These are phyloP conservation scores for Fusarium protoensiforme DNA, from an alignment of 2,329 filamentous ascomycete genomes.

Conservation along the genomic window DNA sequence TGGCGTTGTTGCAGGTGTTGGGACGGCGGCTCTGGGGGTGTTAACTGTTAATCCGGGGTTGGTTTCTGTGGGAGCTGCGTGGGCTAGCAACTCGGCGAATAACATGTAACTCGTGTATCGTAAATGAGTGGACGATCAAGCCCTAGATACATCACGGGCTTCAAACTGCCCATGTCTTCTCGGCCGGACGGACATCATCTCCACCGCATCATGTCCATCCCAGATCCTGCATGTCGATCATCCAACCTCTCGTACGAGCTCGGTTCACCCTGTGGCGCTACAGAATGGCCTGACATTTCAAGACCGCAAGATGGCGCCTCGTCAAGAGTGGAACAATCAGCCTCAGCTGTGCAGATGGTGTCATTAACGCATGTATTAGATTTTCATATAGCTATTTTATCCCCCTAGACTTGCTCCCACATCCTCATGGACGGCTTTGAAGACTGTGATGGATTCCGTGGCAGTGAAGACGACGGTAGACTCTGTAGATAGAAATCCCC, in stretches of 20 bases:
- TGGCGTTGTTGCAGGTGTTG: neutral
- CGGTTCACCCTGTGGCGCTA: neutral
- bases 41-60: neutral
- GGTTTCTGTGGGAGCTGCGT: neutral
- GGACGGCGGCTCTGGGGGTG: neutral
- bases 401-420: neutral
- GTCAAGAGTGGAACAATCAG: neutral
- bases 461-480: conserved; percentile 19
- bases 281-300: neutral
- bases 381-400: neutral
- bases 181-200: neutral
- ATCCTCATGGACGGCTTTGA: neutral
- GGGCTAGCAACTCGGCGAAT: neutral
- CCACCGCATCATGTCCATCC: neutral
- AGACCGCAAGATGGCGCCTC: neutral
- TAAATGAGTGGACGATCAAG: no score
- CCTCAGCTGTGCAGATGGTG: neutral
- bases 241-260: neutral
- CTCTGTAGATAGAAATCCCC: conserved; percentile 29
- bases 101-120: neutral
- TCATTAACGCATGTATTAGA: neutral
- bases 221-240: neutral
- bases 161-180: neutral
- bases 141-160: neutral
- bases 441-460: neutral